phyloP scores from a whole-genome alignment of 192 early-diverging fungal genomes.

The Geranomyces variabilis region DNA sequence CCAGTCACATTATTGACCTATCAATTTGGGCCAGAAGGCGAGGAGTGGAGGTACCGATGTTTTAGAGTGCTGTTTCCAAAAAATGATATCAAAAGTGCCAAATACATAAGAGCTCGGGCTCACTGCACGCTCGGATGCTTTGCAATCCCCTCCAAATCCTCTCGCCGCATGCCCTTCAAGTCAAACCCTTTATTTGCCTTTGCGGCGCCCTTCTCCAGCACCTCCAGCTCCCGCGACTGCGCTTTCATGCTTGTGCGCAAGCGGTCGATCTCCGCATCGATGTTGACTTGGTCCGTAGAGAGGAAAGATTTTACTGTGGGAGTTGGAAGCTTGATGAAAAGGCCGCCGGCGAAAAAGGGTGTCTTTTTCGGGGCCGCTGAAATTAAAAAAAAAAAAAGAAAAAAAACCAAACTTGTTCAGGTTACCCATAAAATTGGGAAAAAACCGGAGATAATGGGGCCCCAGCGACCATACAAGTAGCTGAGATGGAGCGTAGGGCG shows the following conservation, averaged over 20 bases:
- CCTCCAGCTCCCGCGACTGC: slow-evolving; percentile 30
- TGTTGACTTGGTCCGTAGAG: slow-evolving; percentile 32
- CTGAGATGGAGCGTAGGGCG: slow-evolving; percentile 35
- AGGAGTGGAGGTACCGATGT: too few species aligned
- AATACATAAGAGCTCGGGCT: too few species aligned
- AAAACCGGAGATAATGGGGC: too few species aligned
- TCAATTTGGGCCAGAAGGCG: too few species aligned
- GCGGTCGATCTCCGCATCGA: slow-evolving; percentile 39
- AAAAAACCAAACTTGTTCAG: neutral
- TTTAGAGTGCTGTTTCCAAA: too few species aligned
- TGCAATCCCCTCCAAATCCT: slow-evolving; percentile 14
- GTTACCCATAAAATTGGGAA: too few species aligned
- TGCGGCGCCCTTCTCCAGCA: slow-evolving; percentile 21
- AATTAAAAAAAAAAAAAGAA: neutral
- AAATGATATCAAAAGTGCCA: too few species aligned
- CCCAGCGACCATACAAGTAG: too few species aligned
- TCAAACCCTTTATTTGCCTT: slow-evolving; percentile 16
- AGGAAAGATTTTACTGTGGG: slow-evolving; percentile 29
- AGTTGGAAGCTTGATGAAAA: slow-evolving; percentile 37
- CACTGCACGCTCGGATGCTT: neutral
- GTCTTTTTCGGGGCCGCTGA: slow-evolving; percentile 1
- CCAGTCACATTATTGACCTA: too few species aligned
- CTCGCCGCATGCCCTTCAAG: slow-evolving; percentile 20
- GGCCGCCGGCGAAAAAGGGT: slow-evolving; percentile 40
- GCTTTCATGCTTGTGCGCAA: slow-evolving; percentile 33